These are phyloP conservation scores for Diplodia sapinea DNA, from an alignment of 2,329 filamentous ascomycete species.

Conservation along the genomic window DNA sequence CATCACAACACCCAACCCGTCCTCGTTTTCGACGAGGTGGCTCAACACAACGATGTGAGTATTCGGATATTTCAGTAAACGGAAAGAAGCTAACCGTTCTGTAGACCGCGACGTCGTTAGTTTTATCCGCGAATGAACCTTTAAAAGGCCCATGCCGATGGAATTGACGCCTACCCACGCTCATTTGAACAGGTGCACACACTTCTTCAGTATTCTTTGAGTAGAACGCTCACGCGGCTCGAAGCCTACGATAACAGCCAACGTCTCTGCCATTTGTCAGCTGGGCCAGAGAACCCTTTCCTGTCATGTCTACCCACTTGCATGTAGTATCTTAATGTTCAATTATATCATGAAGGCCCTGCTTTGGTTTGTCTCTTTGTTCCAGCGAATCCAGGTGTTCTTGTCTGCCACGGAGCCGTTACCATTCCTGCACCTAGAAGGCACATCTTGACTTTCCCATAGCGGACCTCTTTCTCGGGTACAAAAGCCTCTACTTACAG, in stretches of 20 bases:
- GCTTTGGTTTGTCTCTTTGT: not conserved
- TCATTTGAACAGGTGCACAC: not conserved
- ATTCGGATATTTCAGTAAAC: no score
- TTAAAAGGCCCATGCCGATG: not conserved
- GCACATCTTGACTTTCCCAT: not conserved
- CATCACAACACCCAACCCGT: not conserved
- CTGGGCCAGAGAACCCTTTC: not conserved
- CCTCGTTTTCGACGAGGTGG: slow-evolving; percentile 4
- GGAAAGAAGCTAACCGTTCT: not conserved
- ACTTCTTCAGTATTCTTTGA: not conserved
- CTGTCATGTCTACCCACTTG: not conserved
- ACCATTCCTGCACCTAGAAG: not conserved
- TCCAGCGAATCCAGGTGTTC: not conserved
- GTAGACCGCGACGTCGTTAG: not conserved
- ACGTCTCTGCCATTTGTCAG: not conserved
- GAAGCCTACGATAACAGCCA: not conserved
- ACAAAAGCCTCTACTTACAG: not conserved
- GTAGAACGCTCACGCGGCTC: not conserved
- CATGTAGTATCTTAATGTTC: not conserved
- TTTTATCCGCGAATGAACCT: not conserved
- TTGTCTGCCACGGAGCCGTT: not conserved
- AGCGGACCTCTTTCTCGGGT: not conserved
- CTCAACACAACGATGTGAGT: slow-evolving; percentile 17
- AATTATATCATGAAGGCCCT: no score
- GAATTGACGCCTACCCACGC: not conserved